Conservation (phyloP, 768 basidiomycete species). For the Leucosporidium scottii region DNA sequence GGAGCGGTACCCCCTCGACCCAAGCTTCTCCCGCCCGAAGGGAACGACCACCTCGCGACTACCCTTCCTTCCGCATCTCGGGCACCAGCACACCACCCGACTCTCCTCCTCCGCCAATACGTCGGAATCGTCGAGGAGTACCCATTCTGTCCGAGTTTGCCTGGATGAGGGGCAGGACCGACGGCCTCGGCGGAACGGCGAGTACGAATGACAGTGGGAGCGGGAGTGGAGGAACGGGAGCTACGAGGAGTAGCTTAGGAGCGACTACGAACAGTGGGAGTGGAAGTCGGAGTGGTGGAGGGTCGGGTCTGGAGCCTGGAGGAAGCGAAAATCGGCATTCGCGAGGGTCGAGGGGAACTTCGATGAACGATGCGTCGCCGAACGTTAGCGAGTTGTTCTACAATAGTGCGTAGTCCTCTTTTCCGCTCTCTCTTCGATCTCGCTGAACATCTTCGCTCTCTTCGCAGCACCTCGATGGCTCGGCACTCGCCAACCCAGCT, state of each 20-base stretch:
- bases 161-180: conserved; percentile 3
- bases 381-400: background rate
- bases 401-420: conserved; percentile 1
- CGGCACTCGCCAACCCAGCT: too few species aligned
- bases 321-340: background rate
- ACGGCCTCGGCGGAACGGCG: background rate
- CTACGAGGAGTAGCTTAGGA: background rate
- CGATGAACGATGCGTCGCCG: background rate
- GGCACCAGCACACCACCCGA: too few species aligned
- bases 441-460: background rate
- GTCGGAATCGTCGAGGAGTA: too few species aligned
- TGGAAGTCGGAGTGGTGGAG: background rate
- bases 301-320: too few species aligned
- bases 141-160: background rate
- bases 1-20: too few species aligned
- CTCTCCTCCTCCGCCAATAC: too few species aligned
- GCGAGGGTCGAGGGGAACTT: background rate
- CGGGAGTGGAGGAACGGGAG: background rate
- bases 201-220: background rate
- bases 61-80: too few species aligned
- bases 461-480: background rate
- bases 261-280: background rate
- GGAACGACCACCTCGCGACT: too few species aligned
- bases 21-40: too few species aligned
- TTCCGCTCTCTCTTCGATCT: too few species aligned